These are phyloP conservation scores for Calonectria crousiana DNA, from an alignment of 2,329 filamentous ascomycete species.

Conservation along the genomic window DNA sequence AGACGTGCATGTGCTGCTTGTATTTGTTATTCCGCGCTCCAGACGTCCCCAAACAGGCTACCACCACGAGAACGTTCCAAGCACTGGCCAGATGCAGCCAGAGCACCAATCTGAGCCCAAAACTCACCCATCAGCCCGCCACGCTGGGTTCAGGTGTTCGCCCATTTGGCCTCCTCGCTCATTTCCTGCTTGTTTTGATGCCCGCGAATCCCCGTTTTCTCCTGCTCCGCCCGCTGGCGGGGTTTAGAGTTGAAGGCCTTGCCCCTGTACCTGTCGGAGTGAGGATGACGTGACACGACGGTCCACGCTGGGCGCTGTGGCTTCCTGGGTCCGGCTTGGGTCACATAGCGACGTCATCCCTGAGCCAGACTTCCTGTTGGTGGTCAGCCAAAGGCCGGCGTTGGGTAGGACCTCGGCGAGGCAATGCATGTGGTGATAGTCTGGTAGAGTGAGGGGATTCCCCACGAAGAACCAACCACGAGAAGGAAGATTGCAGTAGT, in stretches of 20 bases:
- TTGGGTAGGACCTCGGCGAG: neutral
- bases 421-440: neutral
- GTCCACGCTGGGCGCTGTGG: neutral
- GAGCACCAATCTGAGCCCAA: neutral
- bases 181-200: neutral
- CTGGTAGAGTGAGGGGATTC: neutral
- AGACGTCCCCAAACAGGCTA: neutral
- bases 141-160: neutral
- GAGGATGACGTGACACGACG: constrained; percentile 7
- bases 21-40: neutral
- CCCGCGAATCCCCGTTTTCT: neutral
- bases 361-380: neutral
- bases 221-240: neutral
- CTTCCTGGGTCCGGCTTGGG: neutral
- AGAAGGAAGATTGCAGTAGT: neutral
- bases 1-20: neutral
- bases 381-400: neutral
- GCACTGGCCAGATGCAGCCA: neutral
- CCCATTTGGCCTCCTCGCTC: neutral
- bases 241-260: neutral
- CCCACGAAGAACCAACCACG: neutral
- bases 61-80: neutral
- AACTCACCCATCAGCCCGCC: neutral
- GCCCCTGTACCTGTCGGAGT: neutral
- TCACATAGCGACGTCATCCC: neutral